Conservation (phyloP, 495 filamentous ascomycete genomes). For the Hyphodiscus hymeniophilus region DNA sequence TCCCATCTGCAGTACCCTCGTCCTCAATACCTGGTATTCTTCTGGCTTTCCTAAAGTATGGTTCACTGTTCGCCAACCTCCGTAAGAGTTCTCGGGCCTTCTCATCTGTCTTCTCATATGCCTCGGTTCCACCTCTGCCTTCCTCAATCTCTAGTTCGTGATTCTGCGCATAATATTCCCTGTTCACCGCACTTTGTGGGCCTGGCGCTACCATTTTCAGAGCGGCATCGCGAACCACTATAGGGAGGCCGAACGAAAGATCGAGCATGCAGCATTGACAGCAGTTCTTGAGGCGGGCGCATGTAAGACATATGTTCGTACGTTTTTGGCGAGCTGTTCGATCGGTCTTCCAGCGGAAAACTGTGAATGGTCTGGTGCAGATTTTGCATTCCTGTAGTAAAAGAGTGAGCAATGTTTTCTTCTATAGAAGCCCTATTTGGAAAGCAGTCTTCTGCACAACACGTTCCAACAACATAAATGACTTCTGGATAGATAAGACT, state of each 20-base stretch:
- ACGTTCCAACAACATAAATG: no score
- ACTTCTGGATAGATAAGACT: not conserved
- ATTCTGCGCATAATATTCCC: conserved; percentile 95
- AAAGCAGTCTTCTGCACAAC: no score
- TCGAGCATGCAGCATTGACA: conserved; percentile 99
- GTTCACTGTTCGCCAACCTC: conserved; percentile 81
- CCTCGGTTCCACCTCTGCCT: conserved; percentile 64
- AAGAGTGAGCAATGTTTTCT: no score
- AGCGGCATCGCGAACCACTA: conserved; percentile 90
- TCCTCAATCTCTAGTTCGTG: conserved; percentile 94
- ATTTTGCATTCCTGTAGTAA: conserved; percentile 15
- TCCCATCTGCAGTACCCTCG: conserved; percentile 28
- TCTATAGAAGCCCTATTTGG: no score
- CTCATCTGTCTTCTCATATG: conserved; percentile 95
- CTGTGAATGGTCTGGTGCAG: conserved; percentile 91
- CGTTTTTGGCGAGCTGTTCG: conserved; percentile 79
- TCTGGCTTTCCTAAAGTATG: conserved; percentile 82
- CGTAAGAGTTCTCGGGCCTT: conserved; percentile 85
- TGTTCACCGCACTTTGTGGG: conserved; percentile 81
- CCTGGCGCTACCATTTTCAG: conserved; percentile 95
- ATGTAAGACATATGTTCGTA: conserved; percentile 91
- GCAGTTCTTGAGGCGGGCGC: conserved; percentile 90
- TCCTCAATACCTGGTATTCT: conserved; percentile 52
- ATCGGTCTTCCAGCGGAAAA: conserved; percentile 89
- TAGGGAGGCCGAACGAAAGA: conserved; percentile 87